phyloP scores from a whole-genome alignment of 768 basidiomycete genomes.

The Rhizopogon vesiculosus region DNA sequence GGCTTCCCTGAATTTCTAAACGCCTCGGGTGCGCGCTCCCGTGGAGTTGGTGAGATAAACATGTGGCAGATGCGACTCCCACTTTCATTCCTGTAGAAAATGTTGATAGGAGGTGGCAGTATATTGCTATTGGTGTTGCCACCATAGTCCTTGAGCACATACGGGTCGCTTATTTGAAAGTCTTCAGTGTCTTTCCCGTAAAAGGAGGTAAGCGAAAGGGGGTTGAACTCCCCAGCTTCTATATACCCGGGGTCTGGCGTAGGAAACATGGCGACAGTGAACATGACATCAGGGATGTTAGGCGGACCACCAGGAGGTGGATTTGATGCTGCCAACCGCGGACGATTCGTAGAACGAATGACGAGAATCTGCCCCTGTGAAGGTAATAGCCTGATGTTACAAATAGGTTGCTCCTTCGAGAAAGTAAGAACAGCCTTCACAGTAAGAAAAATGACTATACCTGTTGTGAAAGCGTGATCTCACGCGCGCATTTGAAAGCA shows the following conservation, averaged over 20 bases:
- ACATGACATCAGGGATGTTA: conserved; percentile 18
- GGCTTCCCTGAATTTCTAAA: conserved; percentile 18
- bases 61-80: conserved; percentile 25
- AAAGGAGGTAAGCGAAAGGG: conserved; percentile 25
- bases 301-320: conserved; percentile 12
- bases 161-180: conserved; percentile 28
- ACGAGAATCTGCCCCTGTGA: conserved; percentile 47
- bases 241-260: conserved; percentile 25
- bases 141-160: conserved; percentile 15
- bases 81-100: conserved; percentile 28
- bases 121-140: conserved; percentile 14
- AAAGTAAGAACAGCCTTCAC: conserved; percentile 3
- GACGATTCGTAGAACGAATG: conserved; percentile 36
- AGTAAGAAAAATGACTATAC: conserved; percentile 7
- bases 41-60: conserved; percentile 21
- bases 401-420: conserved; percentile 42
- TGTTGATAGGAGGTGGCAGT: conserved; percentile 26
- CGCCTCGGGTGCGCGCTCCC: conserved; percentile 11
- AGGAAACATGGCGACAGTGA: conserved; percentile 26
- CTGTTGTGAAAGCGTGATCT: conserved; percentile 19
- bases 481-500: conserved; percentile 36
- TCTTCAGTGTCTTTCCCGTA: conserved; percentile 28
- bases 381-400: conserved; percentile 48
- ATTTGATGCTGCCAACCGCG: background rate
- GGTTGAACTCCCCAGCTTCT: conserved; percentile 20